Percentiles rank a stretch among this genome's conserved stretches.
These are phyloP conservation scores for Drosera spatulata DNA, from an alignment of 179 eudicot genomes.

Conservation along the genomic window DNA sequence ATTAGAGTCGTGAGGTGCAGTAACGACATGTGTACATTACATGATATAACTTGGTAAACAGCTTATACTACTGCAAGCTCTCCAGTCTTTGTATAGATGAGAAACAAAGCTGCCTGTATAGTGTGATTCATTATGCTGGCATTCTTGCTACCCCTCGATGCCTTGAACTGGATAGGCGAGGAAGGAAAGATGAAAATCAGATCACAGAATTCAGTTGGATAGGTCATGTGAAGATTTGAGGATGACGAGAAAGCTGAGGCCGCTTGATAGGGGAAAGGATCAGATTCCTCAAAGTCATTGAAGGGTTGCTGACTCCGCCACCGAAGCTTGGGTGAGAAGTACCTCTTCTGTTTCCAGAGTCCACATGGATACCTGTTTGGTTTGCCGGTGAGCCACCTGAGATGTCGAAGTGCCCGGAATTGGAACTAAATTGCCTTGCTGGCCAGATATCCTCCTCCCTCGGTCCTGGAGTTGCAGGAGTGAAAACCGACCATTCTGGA, in stretches of 20 bases:
- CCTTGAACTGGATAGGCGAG: too few relatives aligned
- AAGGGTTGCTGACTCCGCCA: conserved; percentile 55
- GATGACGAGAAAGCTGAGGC: conserved; percentile 73
- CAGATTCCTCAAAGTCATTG: conserved; percentile 65
- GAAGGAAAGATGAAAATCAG: too few relatives aligned
- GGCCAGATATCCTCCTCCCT: conserved; percentile 87
- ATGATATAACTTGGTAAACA: too few relatives aligned
- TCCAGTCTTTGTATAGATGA: too few relatives aligned
- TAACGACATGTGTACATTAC: too few relatives aligned
- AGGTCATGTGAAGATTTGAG: conserved; percentile 64
- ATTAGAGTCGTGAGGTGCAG: too few relatives aligned
- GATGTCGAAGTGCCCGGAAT: conserved; percentile 61
- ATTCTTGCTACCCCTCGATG: too few relatives aligned
- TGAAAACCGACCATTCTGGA: conserved; percentile 77
- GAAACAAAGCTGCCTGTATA: too few relatives aligned
- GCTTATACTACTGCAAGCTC: too few relatives aligned
- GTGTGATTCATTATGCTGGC: too few relatives aligned
- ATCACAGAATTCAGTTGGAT: background rate
- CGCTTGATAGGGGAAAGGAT: conserved; percentile 86
- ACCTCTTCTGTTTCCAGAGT: conserved; percentile 48
- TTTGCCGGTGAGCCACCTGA: conserved; percentile 55
- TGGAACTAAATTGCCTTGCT: conserved; percentile 57
- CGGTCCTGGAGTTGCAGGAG: conserved; percentile 99
- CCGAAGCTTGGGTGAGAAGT: conserved; percentile 37
- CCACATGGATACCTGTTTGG: conserved; percentile 33